Evolutionary conservation across 352 stramenopile species (phyloP).

Genomic region (Globisporangium alternatum): DNA sequence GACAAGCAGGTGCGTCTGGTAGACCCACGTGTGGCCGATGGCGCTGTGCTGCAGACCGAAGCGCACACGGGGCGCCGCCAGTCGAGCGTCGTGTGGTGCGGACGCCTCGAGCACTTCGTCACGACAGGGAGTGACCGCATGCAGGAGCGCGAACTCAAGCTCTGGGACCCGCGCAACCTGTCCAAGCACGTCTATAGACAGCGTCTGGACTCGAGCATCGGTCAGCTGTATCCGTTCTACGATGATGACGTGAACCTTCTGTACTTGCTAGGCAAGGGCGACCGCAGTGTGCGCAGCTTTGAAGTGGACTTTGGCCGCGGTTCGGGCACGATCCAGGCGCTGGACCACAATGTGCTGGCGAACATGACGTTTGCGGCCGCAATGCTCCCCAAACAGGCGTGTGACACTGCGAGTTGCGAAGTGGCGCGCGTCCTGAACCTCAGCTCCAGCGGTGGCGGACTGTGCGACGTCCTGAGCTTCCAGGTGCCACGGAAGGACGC

Average conservation of each 20-base stretch:
- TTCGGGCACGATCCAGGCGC: constrained; percentile 32
- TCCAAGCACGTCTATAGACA: constrained; percentile 51
- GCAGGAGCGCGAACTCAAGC: constrained; percentile 73
- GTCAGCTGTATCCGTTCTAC: constrained; percentile 64
- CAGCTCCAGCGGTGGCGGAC: constrained; percentile 33
- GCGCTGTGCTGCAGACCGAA: constrained; percentile 17
- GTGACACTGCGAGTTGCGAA: constrained; percentile 52
- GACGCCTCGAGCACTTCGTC: constrained; percentile 45
- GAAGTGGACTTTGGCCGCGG: constrained; percentile 48
- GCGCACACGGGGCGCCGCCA: constrained; percentile 49
- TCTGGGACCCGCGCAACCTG: constrained; percentile 70
- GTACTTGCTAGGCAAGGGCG: constrained; percentile 70
- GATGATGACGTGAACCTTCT: constrained; percentile 67
- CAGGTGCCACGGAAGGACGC: constrained; percentile 63
- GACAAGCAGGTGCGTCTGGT: constrained; percentile 48
- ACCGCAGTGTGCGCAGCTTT: constrained; percentile 55
- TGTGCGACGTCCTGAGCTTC: constrained; percentile 67
- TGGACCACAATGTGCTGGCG: constrained; percentile 49
- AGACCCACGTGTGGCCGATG: constrained; percentile 39
- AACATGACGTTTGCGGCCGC: constrained; percentile 58
- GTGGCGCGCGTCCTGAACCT: constrained; percentile 65
- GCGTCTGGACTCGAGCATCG: constrained; percentile 60
- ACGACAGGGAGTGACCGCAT: constrained; percentile 59
- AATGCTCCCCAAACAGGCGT: constrained; percentile 52
- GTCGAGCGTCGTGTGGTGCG: constrained; percentile 59